A percentile compares a stretch with the other conserved stretches of the same genome.
These are phyloP conservation scores for Hymenochaete sp. DNA, from an alignment of 1,284 basidiomycete genomes.

Conservation along the genomic window DNA sequence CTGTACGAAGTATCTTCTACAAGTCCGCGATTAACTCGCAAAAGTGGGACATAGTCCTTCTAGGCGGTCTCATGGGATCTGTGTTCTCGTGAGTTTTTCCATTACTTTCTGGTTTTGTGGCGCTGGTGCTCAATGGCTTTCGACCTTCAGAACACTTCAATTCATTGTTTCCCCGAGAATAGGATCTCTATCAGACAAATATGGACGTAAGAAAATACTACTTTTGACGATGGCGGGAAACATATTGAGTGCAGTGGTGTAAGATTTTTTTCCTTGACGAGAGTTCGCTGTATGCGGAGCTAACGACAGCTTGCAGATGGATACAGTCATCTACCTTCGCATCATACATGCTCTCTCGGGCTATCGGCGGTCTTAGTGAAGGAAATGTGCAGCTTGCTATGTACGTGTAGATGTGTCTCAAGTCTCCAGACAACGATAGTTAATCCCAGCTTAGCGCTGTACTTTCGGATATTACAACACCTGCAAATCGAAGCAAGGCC, in stretches of 20 bases:
- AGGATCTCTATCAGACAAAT: conserved; percentile 74
- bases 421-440: conserved; percentile 9
- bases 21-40: conserved; percentile 50
- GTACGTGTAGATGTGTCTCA: conserved; percentile 27
- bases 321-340: conserved; percentile 79
- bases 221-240: conserved; percentile 88
- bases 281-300: too few species aligned
- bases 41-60: conserved; percentile 78
- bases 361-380: conserved; percentile 85
- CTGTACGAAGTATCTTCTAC: conserved; percentile 54
- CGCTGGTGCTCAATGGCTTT: neutral
- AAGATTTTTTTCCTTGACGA: too few species aligned
- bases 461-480: conserved; percentile 78
- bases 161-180: conserved; percentile 81
- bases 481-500: conserved; percentile 68
- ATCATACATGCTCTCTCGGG: conserved; percentile 79
- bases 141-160: conserved; percentile 59
- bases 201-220: conserved; percentile 76
- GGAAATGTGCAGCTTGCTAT: conserved; percentile 79
- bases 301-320: conserved; percentile 48
- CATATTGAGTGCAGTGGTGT: conserved; percentile 75
- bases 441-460: conserved; percentile 52
- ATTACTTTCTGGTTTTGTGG: neutral
- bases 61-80: conserved; percentile 83
- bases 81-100: conserved; percentile 70